Base-by-base conservation (phyloP, 257 asterid species). In the Scutellaria galericulata region DNA sequence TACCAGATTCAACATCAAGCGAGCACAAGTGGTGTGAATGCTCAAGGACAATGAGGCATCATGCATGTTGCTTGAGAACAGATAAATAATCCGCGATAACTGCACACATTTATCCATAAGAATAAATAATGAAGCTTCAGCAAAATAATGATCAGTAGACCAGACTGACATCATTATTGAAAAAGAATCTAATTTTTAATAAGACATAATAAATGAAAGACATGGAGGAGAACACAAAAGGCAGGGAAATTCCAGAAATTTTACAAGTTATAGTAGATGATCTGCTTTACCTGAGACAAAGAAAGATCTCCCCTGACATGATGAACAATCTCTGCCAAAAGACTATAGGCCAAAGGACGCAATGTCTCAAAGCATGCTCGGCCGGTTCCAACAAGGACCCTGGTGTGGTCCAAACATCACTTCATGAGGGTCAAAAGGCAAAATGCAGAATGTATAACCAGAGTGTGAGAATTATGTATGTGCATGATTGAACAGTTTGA, bases 351-450 rank as follows among this genome's bases (percentile, higher is more conserved):
- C 85, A 95, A 85, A 50, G 99, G 99, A 79, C 99, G 88, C 85
- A 95, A 84, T 69, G 96, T 87, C 89, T 95, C 99, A 66, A 88
- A 95, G 89, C 99, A 95, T 59, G 99, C 99, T 74, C 96, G 84
- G 46, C 99, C 99, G 70, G 92, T 88, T 79, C 99, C 99, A 83
- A 95, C 97, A 78, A 95, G 99, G 74, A 95, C 99, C 90, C 99
- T 95, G 87, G 77, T 37, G 75, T 62, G 64, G 73, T 74, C 76
- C 61, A 71, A 62, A 66, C 24, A 79, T 53, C 61, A 71, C 37
- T 20, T 72, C 50, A 48, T 64, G 51, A 13, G 55, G 58, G 22
- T 64, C 77, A 71, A 78, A 68, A 72, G 47, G 54, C 54, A 22
- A 76, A 22, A 72, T 47, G 24, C 57, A 51, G 27, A 65, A 62